Conservation (phyloP, 2,329 filamentous ascomycete genomes). For the Curvularia verruculosa region DNA sequence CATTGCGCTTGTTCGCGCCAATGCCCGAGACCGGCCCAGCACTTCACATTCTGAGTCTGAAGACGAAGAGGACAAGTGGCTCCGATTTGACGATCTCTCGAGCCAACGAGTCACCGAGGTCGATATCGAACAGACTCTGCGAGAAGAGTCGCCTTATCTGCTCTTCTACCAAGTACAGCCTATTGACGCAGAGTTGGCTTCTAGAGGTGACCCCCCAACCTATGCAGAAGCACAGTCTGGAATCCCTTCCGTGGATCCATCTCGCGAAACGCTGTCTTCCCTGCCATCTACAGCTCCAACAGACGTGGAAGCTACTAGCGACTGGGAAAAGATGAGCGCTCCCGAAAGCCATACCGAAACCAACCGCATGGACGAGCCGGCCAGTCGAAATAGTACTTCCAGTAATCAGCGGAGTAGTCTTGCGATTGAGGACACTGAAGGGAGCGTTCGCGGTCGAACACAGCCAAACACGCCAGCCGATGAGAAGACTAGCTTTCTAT, state of each 20-base stretch:
- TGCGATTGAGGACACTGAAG: conserved; percentile 48
- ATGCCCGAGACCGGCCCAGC: conserved; percentile 51
- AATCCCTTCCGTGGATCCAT: conserved; percentile 30
- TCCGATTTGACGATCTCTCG: conserved; percentile 89
- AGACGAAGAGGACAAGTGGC: conserved; percentile 65
- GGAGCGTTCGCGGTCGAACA: conserved; percentile 41
- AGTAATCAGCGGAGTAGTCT: conserved; percentile 51
- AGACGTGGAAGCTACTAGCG: conserved; percentile 29
- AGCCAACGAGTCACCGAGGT: conserved; percentile 74
- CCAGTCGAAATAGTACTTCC: conserved; percentile 45
- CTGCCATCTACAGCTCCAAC: conserved; percentile 23
- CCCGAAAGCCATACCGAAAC: conserved; percentile 24
- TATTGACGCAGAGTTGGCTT: conserved; percentile 70
- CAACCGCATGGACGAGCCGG: conserved; percentile 27
- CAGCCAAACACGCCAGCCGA: conserved; percentile 55
- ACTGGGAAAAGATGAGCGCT: conserved; percentile 31
- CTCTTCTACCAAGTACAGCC: conserved; percentile 95
- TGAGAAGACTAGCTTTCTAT: conserved; percentile 41
- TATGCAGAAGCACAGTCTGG: conserved; percentile 47
- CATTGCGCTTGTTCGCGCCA: conserved; percentile 80
- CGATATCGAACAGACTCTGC: conserved; percentile 77
- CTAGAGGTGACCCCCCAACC: conserved; percentile 47
- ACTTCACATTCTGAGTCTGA: conserved; percentile 53
- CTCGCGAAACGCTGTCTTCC: conserved; percentile 38
- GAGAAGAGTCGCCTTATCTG: conserved; percentile 89